Evolutionary conservation across 805 yeast species (phyloP).

Genomic region (Candida stauntonica): DNA sequence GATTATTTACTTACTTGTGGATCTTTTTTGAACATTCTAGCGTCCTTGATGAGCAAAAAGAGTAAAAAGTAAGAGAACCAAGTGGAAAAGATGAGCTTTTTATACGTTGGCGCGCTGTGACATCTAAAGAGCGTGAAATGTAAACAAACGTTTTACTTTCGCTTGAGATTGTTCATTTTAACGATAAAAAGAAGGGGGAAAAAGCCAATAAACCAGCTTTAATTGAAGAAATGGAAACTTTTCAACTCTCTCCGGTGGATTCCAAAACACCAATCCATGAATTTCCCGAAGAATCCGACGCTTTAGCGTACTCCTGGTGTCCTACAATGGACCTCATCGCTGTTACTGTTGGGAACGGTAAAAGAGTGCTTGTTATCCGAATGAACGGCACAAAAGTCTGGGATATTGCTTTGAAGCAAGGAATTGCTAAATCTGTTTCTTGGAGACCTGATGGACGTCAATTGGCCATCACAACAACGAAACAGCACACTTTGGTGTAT

Average conservation of each 20-base stretch:
- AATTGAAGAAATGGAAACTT: not conserved
- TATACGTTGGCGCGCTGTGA: no score
- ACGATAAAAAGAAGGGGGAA: not conserved
- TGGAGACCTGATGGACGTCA: slow-evolving; percentile 40
- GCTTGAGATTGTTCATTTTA: no score
- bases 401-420: slow-evolving; percentile 35
- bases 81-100: not conserved
- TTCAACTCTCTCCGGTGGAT: slow-evolving; percentile 1
- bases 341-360: slow-evolving; percentile 41
- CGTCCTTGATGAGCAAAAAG: not conserved
- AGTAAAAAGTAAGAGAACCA: not conserved
- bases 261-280: not conserved
- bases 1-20: slow-evolving; percentile 7
- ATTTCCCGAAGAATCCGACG: slow-evolving; percentile 15
- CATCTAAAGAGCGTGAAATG: no score
- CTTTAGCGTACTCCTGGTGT: slow-evolving; percentile 33
- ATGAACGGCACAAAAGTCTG: slow-evolving; percentile 50
- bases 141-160: no score
- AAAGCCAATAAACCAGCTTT: no score
- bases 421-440: slow-evolving; percentile 9
- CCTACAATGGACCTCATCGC: slow-evolving; percentile 52
- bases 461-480: slow-evolving; percentile 42
- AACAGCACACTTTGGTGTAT: slow-evolving; percentile 39
- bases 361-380: slow-evolving; percentile 47
- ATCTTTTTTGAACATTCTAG: slow-evolving; percentile 15